Evolutionary conservation across 2,329 filamentous ascomycete species (phyloP).

Genomic region (Fusarium verticillioides): DNA sequence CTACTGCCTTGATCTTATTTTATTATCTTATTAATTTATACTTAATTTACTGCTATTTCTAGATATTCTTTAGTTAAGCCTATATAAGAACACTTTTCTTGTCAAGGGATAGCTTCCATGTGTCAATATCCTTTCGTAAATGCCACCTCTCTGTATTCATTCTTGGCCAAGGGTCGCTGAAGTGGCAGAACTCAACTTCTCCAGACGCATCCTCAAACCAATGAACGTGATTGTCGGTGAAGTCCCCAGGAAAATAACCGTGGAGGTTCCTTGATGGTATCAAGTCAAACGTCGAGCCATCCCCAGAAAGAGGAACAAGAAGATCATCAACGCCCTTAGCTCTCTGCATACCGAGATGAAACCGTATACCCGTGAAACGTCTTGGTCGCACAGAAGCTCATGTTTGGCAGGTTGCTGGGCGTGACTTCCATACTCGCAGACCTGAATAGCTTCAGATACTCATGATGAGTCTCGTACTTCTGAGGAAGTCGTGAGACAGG

Average conservation of each 20-base stretch:
- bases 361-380: conserved; percentile 34
- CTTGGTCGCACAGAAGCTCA: conserved; percentile 55
- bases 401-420: conserved; percentile 37
- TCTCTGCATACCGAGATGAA: conserved; percentile 47
- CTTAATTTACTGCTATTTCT: too few relatives aligned
- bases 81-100: background rate
- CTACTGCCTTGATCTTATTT: too few relatives aligned
- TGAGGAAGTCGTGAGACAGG: conserved; percentile 22
- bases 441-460: conserved; percentile 33
- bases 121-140: conserved; percentile 27
- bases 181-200: conserved; percentile 49
- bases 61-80: too few relatives aligned
- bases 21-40: too few relatives aligned
- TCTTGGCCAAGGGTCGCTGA: conserved; percentile 42
- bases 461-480: background rate
- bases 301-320: conserved; percentile 45
- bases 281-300: conserved; percentile 40
- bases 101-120: conserved; percentile 5
- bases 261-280: conserved; percentile 49
- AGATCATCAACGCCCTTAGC: conserved; percentile 47
- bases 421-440: conserved; percentile 23
- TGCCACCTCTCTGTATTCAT: conserved; percentile 34
- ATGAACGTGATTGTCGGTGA: conserved; percentile 56
- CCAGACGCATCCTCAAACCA: conserved; percentile 55
- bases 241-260: conserved; percentile 47